Evolutionary conservation across 2,329 filamentous ascomycete species (phyloP), one percentile per base, ranked within the genome.

Genomic region (Herpotrichia juniperi): DNA sequence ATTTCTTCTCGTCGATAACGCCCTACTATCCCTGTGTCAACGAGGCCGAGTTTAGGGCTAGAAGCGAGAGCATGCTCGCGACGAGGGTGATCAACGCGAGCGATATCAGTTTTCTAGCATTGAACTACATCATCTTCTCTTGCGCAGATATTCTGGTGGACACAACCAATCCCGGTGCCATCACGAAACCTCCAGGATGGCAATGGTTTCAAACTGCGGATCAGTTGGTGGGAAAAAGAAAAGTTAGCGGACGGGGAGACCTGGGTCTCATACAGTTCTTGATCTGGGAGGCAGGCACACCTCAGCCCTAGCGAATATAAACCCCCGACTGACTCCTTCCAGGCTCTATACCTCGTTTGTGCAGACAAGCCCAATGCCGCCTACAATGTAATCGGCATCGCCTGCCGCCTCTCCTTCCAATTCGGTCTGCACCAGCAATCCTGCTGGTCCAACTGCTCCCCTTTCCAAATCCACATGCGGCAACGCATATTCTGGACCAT

Each of bases 61-160:
- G 59, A 14, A 57, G 59, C 45, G 58, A 64, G 30, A 54, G 49
- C 16, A 57, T 72, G 52, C 48, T 71, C n/a, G 54, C 62, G 4
- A 51, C 42, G 21, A 16, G 54, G 12, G 30, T 48, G 12, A 51
- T 67, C n/a, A 59, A 57, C 7, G 19, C 54, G 4, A 50, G 43
- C 16, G 61, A 68, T 21, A 25, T 57, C n/a, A 58, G 56, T n/a
- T 64, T 69, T 26, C 51, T 72, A 6, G 67, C 66, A 1, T 47
- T 72, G 6, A 62, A 67, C 44, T 72, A 72, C 34, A 54, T 63
- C 14, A 54, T 71, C 7, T 70, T 71, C 35, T 66, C 68, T 1
- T 63, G 59, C 25, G 51, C 56, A 26, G 54, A 67, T 11, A 53
- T 63, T 22, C 16, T 61, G 9, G 42, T 50, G 24, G 42, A 61